Base-by-base conservation (phyloP, 805 yeast genomes). In the Monosporozyma unispora region DNA sequence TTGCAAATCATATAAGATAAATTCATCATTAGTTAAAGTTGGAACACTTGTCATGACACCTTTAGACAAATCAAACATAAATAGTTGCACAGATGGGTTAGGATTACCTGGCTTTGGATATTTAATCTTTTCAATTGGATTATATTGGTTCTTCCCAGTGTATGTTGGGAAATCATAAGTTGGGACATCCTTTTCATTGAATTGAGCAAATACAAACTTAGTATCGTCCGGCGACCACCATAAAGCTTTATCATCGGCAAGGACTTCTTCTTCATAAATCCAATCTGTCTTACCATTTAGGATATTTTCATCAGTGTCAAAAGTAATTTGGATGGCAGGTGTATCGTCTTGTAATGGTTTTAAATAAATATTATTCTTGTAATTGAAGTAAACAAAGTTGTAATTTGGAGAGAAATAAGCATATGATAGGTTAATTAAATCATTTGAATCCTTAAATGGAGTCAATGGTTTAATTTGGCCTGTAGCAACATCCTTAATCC, bases 241-340 rank as follows among this genome's bases (percentile, higher is more conserved):
- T 11, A 84, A 67, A 0, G 84, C 79, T 33, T 62, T 66, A 53
- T 83, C 90, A 14, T 68, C 57, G 0, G 74, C 74, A 11, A 81
- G 65, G 1, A 86, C 86, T 58, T 86, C 95, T 59, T 86, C 95
- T 62, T 86, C 95, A 62, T 85, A 85, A 1, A 85, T 82, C 93
- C 95, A 86, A 59, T 85, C 93, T 0, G 90, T 81, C 53, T 74
- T 81, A 5, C 87, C 95, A 56, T 85, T 81, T 52, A 75, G 72
- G 3, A 84, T 68, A 16, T 73, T 66, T 0, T 53, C 59, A 11
- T 74, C 67, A 0, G 89, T 90, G 60, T 78, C 84, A 4, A 50
- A n/a, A 0, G 72, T 67, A 2, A 68, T 48, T 41, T 59, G 60
- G 6, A 45, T 19, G 4, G 28, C 43, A 16, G 49, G 46, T 0